phyloP scores from a whole-genome alignment of 768 basidiomycete genomes.

The Lactarius akahatsu region DNA sequence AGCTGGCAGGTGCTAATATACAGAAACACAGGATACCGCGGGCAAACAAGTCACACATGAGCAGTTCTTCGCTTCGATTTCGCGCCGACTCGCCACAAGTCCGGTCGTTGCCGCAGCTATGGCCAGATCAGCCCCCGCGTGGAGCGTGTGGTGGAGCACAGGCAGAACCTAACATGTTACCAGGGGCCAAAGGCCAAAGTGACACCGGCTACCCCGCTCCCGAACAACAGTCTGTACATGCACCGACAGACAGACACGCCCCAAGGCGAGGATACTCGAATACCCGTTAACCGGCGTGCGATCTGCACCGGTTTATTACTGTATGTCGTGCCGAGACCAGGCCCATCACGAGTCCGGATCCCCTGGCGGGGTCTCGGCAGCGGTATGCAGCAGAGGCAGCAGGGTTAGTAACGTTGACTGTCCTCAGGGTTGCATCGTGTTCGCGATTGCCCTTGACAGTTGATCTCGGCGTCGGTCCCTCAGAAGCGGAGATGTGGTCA shows the following conservation, averaged over 20 bases:
- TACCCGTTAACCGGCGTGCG: not conserved
- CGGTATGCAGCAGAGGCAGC: not conserved
- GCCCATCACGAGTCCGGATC: not conserved
- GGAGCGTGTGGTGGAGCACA: not conserved
- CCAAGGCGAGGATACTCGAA: not conserved
- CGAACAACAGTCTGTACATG: not conserved
- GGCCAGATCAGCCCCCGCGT: not conserved
- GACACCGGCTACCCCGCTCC: not conserved
- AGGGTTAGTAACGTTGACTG: not conserved
- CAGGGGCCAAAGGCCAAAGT: not conserved
- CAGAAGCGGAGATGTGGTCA: not conserved
- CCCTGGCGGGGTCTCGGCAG: not conserved
- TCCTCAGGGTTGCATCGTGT: not conserved
- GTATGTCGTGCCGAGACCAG: not conserved
- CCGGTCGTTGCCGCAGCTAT: not conserved
- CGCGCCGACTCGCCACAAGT: not conserved
- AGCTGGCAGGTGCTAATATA: conserved; percentile 6
- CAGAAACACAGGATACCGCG: not conserved
- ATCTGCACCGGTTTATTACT: not conserved
- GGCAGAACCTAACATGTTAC: not conserved
- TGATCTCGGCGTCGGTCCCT: not conserved
- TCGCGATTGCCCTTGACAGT: not conserved
- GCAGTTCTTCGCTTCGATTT: not conserved
- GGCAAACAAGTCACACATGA: not conserved
- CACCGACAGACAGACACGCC: not conserved